Evolutionary conservation across 345 rosid genomes (phyloP).

Genomic region (Euclidium syriacum): DNA sequence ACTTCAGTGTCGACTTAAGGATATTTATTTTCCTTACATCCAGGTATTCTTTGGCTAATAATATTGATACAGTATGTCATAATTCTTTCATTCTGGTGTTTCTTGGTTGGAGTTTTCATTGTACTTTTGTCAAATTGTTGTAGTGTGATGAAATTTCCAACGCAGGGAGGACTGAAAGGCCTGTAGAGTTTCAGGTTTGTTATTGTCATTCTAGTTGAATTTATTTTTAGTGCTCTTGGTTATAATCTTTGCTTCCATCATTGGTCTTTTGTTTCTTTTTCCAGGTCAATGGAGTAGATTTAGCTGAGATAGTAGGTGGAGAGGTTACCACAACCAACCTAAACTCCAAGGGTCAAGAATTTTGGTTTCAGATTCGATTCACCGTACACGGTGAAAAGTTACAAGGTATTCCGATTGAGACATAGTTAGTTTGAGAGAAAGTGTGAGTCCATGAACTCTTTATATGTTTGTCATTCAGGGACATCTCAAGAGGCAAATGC

Average conservation of each 20-base stretch:
- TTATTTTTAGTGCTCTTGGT: neutral
- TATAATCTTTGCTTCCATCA: neutral
- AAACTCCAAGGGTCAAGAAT: conserved; percentile 55
- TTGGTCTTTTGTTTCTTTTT: neutral
- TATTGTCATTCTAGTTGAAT: neutral
- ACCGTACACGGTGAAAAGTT: neutral
- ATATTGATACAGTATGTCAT: neutral
- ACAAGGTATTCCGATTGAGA: conserved; percentile 15
- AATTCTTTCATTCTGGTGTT: neutral
- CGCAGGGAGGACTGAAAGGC: conserved; percentile 45
- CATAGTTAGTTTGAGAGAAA: neutral
- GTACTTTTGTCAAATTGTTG: conserved; percentile 12
- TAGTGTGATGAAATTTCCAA: conserved; percentile 56
- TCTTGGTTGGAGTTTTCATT: neutral
- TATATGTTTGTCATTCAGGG: neutral
- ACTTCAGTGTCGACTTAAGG: conserved; percentile 66
- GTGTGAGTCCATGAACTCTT: neutral
- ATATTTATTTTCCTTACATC: conserved; percentile 75
- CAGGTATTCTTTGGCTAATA: conserved; percentile 38
- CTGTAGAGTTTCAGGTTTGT: conserved; percentile 49
- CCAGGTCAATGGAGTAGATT: conserved; percentile 58
- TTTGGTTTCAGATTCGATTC: conserved; percentile 44
- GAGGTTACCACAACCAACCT: conserved; percentile 60
- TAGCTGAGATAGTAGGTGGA: conserved; percentile 59
- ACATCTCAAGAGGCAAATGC: conserved; percentile 49